Conservation (phyloP, 2,329 filamentous ascomycete species). For the Aspergillus sp. region DNA sequence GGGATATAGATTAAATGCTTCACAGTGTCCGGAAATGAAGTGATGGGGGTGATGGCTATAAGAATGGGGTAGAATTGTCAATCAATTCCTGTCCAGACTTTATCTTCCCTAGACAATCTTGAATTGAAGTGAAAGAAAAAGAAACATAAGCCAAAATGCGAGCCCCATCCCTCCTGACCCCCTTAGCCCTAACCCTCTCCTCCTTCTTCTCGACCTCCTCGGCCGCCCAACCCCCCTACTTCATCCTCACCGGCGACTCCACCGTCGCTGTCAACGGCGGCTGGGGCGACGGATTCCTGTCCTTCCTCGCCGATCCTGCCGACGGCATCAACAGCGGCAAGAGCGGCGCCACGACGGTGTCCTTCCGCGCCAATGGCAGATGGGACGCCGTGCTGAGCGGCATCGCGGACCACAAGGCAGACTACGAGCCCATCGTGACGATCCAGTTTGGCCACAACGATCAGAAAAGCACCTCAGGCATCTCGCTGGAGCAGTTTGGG, state of each 20-base stretch:
- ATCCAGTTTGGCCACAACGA: conserved; percentile 18
- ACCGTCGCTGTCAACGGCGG: conserved; percentile 11
- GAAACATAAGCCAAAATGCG: not conserved
- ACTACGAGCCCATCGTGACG: conserved; percentile 13
- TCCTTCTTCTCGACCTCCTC: not conserved
- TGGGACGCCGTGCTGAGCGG: conserved; percentile 9
- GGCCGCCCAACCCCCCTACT: conserved; percentile 1
- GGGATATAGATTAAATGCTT: not conserved
- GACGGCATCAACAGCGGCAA: conserved; percentile 10
- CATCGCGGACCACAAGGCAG: not conserved
- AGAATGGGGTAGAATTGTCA: not conserved
- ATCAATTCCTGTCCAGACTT: not conserved
- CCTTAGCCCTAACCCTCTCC: not conserved
- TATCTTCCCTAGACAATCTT: no score
- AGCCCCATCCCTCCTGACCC: not conserved
- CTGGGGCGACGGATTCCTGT: conserved; percentile 14
- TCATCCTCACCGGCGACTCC: conserved; percentile 15
- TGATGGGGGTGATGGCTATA: not conserved
- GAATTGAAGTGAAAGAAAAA: not conserved
- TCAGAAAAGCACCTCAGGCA: conserved; percentile 7
- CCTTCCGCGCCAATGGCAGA: conserved; percentile 8
- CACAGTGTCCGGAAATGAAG: not conserved
- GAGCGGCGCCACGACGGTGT: conserved; percentile 10
- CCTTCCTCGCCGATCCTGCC: conserved; percentile 1
- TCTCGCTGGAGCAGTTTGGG: conserved; percentile 2